Evolutionary conservation across 495 filamentous ascomycete species (phyloP), one percentile per base, ranked within the genome.

Genomic region (Friedmanniomyces endolithicus): DNA sequence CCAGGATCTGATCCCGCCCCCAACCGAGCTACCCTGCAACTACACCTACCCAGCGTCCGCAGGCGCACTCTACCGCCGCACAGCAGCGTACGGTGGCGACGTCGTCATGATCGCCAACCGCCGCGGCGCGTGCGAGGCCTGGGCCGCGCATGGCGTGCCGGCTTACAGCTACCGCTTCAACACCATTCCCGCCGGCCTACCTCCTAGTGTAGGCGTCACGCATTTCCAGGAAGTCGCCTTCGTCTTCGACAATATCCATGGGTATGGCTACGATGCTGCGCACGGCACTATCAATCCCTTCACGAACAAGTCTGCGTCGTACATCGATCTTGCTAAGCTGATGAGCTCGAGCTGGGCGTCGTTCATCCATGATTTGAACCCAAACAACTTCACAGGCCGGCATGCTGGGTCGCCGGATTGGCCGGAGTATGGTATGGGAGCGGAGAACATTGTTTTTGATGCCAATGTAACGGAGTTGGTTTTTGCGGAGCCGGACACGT

Each of bases 81-180:
- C 71, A 8, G 68, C 71, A 11, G 76, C 78, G 6, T 71, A 69
- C 57, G 77, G 76, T 11, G 79, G 78, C 6, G 80, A 83, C 64
- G 60, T 71, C 22, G 63, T 65, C 40, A 78, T 84, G 71, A 76
- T 78, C 41, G 77, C 76, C 0, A 73, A 74, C 25, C 74, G 79
- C 2, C 74, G 81, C 11, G 69, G 71, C 29, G 75, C 76, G 27
- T 79, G 76, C 55, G 66, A 79, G 56, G 64, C 72, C 0, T 83
- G 78, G 74, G 62, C 74, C 12, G 66, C 65, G 8, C 60, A 62
- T 16, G 67, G 63, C 0, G 64, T 75, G 1, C 62, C 70, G 11
- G 79, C 80, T 8, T 84, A 79, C 69, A 77, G 77, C 65, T 84
- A 80, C 66, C 77, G 78, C 9, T 84, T 82, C 67, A 78, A 83